Evolutionary conservation across 1,139 yeast genomes (phyloP), one percentile per base, ranked within the genome.

Genomic region (Yamadazyma blattariae): DNA sequence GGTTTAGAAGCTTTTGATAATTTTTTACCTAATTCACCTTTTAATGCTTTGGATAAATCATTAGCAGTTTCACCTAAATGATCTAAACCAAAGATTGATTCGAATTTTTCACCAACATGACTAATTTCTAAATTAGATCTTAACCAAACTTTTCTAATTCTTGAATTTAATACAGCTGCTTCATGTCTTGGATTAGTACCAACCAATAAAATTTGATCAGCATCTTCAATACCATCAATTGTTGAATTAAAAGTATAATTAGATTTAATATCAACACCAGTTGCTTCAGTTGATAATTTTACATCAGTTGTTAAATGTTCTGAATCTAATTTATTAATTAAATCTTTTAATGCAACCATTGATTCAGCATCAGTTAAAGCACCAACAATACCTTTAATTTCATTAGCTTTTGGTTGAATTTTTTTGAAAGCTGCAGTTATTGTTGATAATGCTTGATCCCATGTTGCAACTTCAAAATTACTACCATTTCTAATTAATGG

Each of bases 171-270:
- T 12, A 86, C 95, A 29, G 95, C 89, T 40, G 96, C 96, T 67
- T 87, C 96, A 54, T 78, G 89, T 59, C 96, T 78, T 48, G 95
- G 95, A 68, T 87, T 87, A 35, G 95, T 80, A 44, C 95, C 95
- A 39, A 86, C 74, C 48, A 86, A 71, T 51, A 86, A 70, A 44
- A 86, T 82, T 52, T 78, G 85, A 57, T 86, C 95, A 35, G 94
- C 90, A 38, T 79, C 82, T 61, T 85, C 95, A 47, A 87, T 74
- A 35, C 95, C 95, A 42, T 76, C 80, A 46, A 87, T 80, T 30
- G 88, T 73, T 10, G 95, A 77, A 72, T 84, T 86, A 74, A 87
- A 86, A 36, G 82, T 67, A 59, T 84, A 87, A 67, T 84, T 84
- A 15, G 95, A 74, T 63, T 95, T 80, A 50, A 86, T 57, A 54